Evolutionary conservation across 1,284 basidiomycete species (phyloP), one percentile per base, ranked within the genome.

Genomic region (Phenoliferia sp.): DNA sequence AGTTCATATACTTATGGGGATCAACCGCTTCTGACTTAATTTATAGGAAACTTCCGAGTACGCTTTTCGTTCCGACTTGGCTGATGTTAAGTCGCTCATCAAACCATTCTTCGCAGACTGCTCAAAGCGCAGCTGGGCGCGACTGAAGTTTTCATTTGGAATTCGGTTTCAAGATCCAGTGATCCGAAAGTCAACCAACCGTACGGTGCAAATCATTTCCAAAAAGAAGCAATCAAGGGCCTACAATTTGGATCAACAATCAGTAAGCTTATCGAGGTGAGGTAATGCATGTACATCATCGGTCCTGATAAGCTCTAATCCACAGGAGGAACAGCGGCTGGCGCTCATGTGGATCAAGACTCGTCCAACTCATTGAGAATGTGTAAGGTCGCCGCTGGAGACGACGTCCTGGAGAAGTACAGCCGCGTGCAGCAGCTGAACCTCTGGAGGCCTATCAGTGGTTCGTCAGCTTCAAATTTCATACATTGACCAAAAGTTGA

Each of bases 331-430:
- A 64, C 72, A 5, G 77, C 77, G 3, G 70, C 71, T 1, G 55
- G 69, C 1, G 77, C 77, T 0, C 77, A 78, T 64, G 72, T 78
- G 26, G 77, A 78, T 60, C 77, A 78, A 59, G 75, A 75, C 60
- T 71, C 73, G 19, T 5, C 5, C 9, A 52, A 52, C 48, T 52
- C 48, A 5, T 26, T 6, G 9, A 7, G 48, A 19, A 52, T 52
- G 48, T 52, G 48, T 26, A 59, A 61, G 50, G 31, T 56, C 3
- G 69, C 69, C 1, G 64, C 67, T 12, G 66, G 67, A n/a, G 69
- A 71, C 55, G 67, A 71, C n/a, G 69, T 56, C 1, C 62, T 71
- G 26, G 66, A 64, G 32, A 61, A 48, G 19, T 71, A 68, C 56
- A 44, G 60, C 6, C 62, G 75, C 58, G n/a, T 29, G 12, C 74